Conservation (phyloP, 768 basidiomycete species). For the Cyathus striatus region DNA sequence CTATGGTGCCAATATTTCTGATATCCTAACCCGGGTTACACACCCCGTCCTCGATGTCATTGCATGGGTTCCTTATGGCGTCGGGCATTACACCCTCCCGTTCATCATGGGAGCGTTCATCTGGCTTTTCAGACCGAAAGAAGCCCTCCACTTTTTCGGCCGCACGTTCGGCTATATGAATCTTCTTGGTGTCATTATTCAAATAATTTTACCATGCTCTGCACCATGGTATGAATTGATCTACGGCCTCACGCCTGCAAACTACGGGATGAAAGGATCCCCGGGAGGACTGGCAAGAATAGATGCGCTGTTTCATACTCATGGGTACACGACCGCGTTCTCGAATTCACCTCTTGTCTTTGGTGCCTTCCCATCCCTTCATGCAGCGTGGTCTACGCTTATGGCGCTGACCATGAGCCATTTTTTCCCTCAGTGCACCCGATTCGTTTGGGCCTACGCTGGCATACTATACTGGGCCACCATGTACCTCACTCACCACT, state of each 20-base stretch:
- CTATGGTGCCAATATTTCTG: conserved; percentile 97
- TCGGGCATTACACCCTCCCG: conserved; percentile 84
- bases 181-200: conserved; percentile 79
- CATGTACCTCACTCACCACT: conserved; percentile 98
- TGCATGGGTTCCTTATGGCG: conserved; percentile 97
- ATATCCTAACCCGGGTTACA: conserved; percentile 92
- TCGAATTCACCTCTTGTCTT: conserved; percentile 90
- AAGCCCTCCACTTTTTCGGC: conserved; percentile 79
- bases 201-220: conserved; percentile 87
- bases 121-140: conserved; percentile 86
- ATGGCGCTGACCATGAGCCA: conserved; percentile 91
- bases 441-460: conserved; percentile 78
- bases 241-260: conserved; percentile 91
- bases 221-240: conserved; percentile 98
- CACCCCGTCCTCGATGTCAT: conserved; percentile 89
- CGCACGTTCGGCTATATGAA: conserved; percentile 92
- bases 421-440: conserved; percentile 78
- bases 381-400: conserved; percentile 86
- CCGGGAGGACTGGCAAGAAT: conserved; percentile 92
- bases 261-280: conserved; percentile 89
- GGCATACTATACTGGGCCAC: conserved; percentile 93
- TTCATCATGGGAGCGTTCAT: conserved; percentile 81
- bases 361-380: conserved; percentile 94
- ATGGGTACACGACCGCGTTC: conserved; percentile 76
- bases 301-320: conserved; percentile 75